A percentile compares a stretch with the other conserved stretches of the same genome.
Conservation (phyloP, 768 basidiomycete species). For the Suillus fuscotomentosus region DNA sequence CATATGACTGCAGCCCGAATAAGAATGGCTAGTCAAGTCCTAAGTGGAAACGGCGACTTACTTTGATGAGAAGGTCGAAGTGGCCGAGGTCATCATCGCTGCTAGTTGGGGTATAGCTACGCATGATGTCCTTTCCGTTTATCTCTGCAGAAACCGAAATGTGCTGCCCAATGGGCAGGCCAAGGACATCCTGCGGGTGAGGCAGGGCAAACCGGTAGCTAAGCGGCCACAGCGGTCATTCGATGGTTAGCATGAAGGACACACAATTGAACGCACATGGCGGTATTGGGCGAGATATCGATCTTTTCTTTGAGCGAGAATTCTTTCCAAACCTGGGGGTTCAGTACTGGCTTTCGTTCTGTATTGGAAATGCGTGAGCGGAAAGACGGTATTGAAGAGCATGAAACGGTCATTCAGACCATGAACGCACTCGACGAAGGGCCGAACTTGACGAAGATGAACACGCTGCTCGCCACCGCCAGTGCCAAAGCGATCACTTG, state of each 20-base stretch:
- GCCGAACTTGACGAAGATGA: conserved; percentile 53
- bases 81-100: conserved; percentile 90
- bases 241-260: conserved; percentile 4
- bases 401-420: not conserved
- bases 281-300: conserved; percentile 91
- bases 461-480: conserved; percentile 45
- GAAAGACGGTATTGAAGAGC: not conserved
- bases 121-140: conserved; percentile 83
- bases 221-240: conserved; percentile 5
- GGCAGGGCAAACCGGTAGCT: conserved; percentile 94
- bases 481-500: conserved; percentile 55
- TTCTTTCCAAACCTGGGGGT: conserved; percentile 75
- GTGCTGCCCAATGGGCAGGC: conserved; percentile 96
- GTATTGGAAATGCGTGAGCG: conserved; percentile 10
- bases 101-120: conserved; percentile 95
- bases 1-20: conserved; percentile 68
- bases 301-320: conserved; percentile 83
- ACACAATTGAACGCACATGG: conserved; percentile 57
- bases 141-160: conserved; percentile 90
- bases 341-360: conserved; percentile 71
- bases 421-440: conserved; percentile 39
- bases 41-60: conserved; percentile 25
- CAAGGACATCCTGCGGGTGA: conserved; percentile 70
- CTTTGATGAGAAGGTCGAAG: conserved; percentile 98
- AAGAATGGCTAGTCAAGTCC: not conserved